Conservation (phyloP, 2,329 filamentous ascomycete species). For the Falciphora oryzae region DNA sequence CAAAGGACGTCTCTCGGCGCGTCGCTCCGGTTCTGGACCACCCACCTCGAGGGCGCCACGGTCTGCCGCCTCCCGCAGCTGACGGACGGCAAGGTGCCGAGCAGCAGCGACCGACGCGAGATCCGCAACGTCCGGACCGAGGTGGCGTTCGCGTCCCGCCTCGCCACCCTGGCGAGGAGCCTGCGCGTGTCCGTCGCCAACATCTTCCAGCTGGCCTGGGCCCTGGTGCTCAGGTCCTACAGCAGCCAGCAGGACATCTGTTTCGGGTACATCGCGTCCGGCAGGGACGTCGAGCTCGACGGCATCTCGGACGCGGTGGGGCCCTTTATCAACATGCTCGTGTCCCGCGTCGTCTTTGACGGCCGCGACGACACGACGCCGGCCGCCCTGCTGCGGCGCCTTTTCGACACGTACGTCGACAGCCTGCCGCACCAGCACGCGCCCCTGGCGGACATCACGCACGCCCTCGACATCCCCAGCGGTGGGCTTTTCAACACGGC, state of each 20-base stretch:
- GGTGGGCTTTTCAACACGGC: slow-evolving; percentile 11
- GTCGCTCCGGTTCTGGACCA: background rate
- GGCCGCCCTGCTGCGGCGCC: background rate
- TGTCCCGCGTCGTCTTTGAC: slow-evolving; percentile 20
- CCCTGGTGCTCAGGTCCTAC: slow-evolving; percentile 1
- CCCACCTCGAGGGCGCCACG: background rate
- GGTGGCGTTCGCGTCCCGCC: background rate
- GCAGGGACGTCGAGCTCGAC: slow-evolving; percentile 20
- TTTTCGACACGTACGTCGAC: background rate
- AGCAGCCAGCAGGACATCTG: background rate
- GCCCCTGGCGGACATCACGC: background rate
- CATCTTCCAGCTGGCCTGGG: slow-evolving; percentile 7
- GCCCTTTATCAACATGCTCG: slow-evolving; percentile 26
- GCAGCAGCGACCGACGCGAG: too few relatives aligned
- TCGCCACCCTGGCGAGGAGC: background rate
- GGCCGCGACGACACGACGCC: slow-evolving; percentile 11
- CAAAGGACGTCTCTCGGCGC: background rate
- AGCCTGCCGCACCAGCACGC: background rate
- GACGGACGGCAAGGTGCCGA: background rate
- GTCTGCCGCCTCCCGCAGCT: background rate
- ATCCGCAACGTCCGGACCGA: background rate
- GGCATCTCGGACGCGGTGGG: slow-evolving; percentile 23
- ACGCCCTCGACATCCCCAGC: slow-evolving; percentile 9
- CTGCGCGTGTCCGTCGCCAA: background rate
- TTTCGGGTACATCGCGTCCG: slow-evolving; percentile 25